A percentile compares a stretch with the other conserved stretches of the same genome.
Evolutionary conservation across 495 filamentous ascomycete genomes (phyloP).

Genomic region (Penicillium psychrofluorescens): DNA sequence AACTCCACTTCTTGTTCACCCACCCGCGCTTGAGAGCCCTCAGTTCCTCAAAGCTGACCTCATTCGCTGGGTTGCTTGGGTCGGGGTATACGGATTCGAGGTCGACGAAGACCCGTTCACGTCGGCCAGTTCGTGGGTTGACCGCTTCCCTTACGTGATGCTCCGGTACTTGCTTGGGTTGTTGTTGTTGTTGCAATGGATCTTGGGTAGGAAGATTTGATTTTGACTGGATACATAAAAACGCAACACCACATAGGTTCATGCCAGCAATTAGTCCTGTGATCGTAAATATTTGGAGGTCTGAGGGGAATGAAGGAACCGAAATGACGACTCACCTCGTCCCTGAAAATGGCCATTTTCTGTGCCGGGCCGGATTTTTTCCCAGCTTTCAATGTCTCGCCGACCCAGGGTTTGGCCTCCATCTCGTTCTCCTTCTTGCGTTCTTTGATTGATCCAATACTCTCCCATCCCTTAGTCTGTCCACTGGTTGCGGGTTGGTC

Average conservation of each 20-base stretch:
- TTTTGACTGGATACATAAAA: constrained; percentile 54
- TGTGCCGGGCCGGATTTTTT: constrained; percentile 66
- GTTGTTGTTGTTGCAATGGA: constrained; percentile 10
- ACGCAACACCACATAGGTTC: constrained; percentile 51
- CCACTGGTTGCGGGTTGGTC: constrained; percentile 38
- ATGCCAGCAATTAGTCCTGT: constrained; percentile 88
- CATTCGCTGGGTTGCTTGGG: constrained; percentile 54
- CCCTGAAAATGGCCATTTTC: constrained; percentile 91
- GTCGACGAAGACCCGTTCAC: constrained; percentile 81
- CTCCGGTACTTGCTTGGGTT: constrained; percentile 28
- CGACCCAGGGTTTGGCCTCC: constrained; percentile 84
- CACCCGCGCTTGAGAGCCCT: constrained; percentile 73
- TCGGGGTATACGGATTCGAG: constrained; percentile 78
- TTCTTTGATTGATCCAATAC: constrained; percentile 74
- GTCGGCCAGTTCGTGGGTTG: constrained; percentile 70
- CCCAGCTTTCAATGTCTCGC: constrained; percentile 81
- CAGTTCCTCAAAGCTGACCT: constrained; percentile 87
- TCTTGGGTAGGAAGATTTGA: constrained; percentile 35
- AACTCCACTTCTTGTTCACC: constrained; percentile 61
- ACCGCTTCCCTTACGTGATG: constrained; percentile 63
- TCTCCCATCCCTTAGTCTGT: constrained; percentile 77
- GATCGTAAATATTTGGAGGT: constrained; percentile 76
- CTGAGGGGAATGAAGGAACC: constrained; percentile 23
- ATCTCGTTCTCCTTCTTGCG: constrained; percentile 90
- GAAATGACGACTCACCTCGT: constrained; percentile 68